Conservation (phyloP, 768 basidiomycete genomes). For the Boletus bicolor region DNA sequence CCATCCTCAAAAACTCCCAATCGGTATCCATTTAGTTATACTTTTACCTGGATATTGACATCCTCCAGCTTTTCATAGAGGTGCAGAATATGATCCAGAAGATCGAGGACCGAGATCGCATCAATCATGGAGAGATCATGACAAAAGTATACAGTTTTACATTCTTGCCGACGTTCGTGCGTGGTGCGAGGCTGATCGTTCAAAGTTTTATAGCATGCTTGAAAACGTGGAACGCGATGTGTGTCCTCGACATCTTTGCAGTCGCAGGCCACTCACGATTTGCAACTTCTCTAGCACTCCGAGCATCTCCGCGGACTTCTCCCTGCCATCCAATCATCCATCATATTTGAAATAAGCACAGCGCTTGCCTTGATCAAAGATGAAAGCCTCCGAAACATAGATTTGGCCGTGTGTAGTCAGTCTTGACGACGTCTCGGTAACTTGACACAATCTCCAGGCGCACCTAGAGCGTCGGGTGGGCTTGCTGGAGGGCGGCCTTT, state of each 20-base stretch:
- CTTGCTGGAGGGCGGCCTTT: constrained; percentile 23
- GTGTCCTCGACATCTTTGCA: not conserved
- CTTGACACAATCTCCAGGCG: constrained; percentile 23
- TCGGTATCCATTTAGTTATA: constrained; percentile 14
- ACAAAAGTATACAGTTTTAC: constrained; percentile 20
- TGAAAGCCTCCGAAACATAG: constrained; percentile 27
- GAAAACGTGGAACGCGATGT: constrained; percentile 24
- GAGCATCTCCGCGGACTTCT: constrained; percentile 26
- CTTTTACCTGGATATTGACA: constrained; percentile 4
- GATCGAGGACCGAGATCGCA: constrained; percentile 21
- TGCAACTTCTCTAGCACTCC: constrained; percentile 23
- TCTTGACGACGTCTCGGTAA: not conserved
- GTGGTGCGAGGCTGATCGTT: constrained; percentile 14
- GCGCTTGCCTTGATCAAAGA: constrained; percentile 28
- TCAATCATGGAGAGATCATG: constrained; percentile 19
- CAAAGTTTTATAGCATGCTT: constrained; percentile 26
- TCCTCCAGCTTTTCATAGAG: constrained; percentile 23
- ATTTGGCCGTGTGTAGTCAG: constrained; percentile 21
- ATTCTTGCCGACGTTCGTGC: not conserved
- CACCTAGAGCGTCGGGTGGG: constrained; percentile 30
- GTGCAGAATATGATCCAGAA: constrained; percentile 17
- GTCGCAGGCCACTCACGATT: not conserved
- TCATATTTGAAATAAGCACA: constrained; percentile 23
- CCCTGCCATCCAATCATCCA: constrained; percentile 21
- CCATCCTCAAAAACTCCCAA: constrained; percentile 17